phyloP scores from a whole-genome alignment of 1,284 basidiomycete genomes.

The Cronartium ribicola region DNA sequence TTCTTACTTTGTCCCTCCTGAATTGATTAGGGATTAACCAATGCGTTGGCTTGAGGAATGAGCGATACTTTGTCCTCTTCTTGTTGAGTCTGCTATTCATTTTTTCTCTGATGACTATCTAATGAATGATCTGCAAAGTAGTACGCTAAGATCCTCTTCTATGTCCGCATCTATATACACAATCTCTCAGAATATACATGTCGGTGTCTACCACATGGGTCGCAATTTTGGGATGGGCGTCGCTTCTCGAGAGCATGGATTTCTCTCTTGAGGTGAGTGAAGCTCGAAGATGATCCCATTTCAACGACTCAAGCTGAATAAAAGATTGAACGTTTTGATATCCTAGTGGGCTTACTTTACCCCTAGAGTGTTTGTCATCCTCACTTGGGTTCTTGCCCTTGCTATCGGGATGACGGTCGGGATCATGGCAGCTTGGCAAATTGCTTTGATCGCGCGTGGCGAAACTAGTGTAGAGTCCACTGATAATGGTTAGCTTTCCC shows the following conservation, averaged over 20 bases:
- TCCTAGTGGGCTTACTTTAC: conserved; percentile 27
- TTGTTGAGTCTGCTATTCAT: conserved; percentile 58
- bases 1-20: background rate
- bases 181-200: background rate
- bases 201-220: conserved; percentile 44
- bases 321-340: background rate
- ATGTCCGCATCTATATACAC: background rate
- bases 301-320: background rate
- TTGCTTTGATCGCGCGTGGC: conserved; percentile 68
- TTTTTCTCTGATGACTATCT: background rate
- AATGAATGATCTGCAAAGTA: background rate
- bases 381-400: conserved; percentile 32
- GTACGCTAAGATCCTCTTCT: background rate
- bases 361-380: conserved; percentile 11
- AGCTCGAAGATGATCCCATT: background rate
- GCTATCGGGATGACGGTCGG: conserved; percentile 68
- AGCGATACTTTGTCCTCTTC: conserved; percentile 92
- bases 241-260: conserved; percentile 31
- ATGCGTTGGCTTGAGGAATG: conserved; percentile 91
- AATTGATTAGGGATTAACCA: conserved; percentile 78
- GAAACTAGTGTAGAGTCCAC: conserved; percentile 89
- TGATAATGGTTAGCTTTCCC: conserved; percentile 61
- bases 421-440: conserved; percentile 74
- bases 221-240: conserved; percentile 44
- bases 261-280: conserved; percentile 1